phyloP scores from a whole-genome alignment of 768 basidiomycete species.

The Podaxis rugospora region DNA sequence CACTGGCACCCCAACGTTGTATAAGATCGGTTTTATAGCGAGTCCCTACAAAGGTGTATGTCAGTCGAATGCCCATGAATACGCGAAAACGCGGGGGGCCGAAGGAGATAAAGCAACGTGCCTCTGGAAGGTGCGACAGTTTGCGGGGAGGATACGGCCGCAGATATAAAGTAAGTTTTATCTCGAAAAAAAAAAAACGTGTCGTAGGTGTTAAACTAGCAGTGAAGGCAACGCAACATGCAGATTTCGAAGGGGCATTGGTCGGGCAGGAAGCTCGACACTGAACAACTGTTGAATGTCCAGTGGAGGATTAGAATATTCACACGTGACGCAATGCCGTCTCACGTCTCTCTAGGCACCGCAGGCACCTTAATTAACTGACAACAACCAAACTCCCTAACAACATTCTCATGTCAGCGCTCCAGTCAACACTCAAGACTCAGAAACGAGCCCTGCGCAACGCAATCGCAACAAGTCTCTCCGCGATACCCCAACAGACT shows the following conservation, averaged over 20 bases:
- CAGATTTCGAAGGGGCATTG: background rate
- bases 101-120: background rate
- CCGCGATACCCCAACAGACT: slow-evolving; percentile 35
- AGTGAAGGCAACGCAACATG: background rate
- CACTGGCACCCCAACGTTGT: background rate
- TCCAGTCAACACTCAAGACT: slow-evolving; percentile 2
- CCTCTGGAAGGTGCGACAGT: background rate
- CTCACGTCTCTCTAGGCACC: background rate
- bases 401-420: slow-evolving; percentile 7
- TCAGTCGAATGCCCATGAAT: background rate
- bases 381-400: background rate
- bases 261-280: background rate
- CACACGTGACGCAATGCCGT: background rate
- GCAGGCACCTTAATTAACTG: background rate
- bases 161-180: background rate
- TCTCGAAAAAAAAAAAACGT: background rate
- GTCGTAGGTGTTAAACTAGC: background rate
- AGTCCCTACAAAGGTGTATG: background rate
- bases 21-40: background rate
- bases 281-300: background rate
- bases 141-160: background rate
- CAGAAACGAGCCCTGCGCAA: slow-evolving; percentile 59
- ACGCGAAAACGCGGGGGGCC: background rate
- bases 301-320: background rate
- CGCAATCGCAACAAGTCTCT: slow-evolving; percentile 40